Evolutionary conservation across 2,329 filamentous ascomycete species (phyloP), one percentile per base, ranked within the genome.

Genomic region (Zasmidium angulare): DNA sequence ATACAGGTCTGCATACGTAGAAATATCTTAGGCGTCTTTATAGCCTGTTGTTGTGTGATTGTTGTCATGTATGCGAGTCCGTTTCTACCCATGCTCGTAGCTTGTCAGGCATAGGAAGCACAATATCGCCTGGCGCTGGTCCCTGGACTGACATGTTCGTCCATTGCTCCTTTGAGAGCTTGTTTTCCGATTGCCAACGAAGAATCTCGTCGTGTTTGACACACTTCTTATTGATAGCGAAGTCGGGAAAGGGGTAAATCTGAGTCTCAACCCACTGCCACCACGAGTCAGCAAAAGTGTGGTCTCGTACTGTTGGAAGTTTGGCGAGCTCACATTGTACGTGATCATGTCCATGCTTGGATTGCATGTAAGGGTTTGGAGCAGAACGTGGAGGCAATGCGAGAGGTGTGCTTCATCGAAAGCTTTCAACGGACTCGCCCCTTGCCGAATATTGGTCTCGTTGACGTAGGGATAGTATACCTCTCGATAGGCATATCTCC

Each of bases 191-290:
- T 22, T 56, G 54, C 54, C 54, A 56, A 1, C 20, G 12, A n/a
- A 40, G 31, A 46, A 50, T 36, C 22, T 50, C 26, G 17, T 50
- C 46, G 47, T 56, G 46, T 21, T 56, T 36, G 2, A 56, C 21
- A 21, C 54, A 56, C 17, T 56, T 56, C 31, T 56, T 56, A 2
- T 50, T 46, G 31, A 56, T 56, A 9, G 54, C 54, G 21, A 56
- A 56, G 31, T 56, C 47, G 1, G 54, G 54, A 12, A 40, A 56
- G 4, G 54, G 54, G 10, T 50, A 40, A 36, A 40, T 40, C 46
- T 56, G 54, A 19, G 54, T 50, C 46, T 50, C 26, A 3, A 56
- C 47, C 54, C 54, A 56, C 53, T 56, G 23, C 14, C n/a, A 7
- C 10, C 24, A 4, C 11, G 6, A 29, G 26, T 29, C 26, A 29